Evolutionary conservation across 306 rosid species (phyloP).

Genomic region (Astragalus membranaceus): DNA sequence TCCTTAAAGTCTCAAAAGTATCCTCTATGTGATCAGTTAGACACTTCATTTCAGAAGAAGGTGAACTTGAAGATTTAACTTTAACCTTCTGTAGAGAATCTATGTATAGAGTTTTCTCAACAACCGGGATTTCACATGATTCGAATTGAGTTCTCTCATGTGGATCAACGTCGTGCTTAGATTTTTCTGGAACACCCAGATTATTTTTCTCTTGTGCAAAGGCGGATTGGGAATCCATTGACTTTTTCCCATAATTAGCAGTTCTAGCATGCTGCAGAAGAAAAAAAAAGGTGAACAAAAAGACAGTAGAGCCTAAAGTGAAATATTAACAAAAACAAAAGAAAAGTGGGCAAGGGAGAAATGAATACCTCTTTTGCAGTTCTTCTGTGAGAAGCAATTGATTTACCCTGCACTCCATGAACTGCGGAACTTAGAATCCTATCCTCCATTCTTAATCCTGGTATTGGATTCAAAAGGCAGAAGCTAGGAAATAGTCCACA

Average conservation of each 20-base stretch:
- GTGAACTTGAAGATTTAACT: slow-evolving; percentile 40
- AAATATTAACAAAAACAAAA: neutral
- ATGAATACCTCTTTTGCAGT: slow-evolving; percentile 39
- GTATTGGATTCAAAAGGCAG: slow-evolving; percentile 56
- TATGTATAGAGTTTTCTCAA: slow-evolving; percentile 78
- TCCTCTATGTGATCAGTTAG: slow-evolving; percentile 22
- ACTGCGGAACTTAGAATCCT: slow-evolving; percentile 34
- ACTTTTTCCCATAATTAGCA: slow-evolving; percentile 29
- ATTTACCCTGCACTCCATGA: slow-evolving; percentile 35
- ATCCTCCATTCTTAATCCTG: slow-evolving; percentile 51
- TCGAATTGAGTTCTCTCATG: slow-evolving; percentile 31
- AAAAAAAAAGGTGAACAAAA: slow-evolving; percentile 4
- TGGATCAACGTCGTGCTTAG: slow-evolving; percentile 27
- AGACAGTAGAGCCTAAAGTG: slow-evolving; percentile 10
- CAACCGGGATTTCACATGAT: slow-evolving; percentile 40
- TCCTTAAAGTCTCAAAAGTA: slow-evolving; percentile 24
- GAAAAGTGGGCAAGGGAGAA: neutral
- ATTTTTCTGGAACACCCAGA: slow-evolving; percentile 29
- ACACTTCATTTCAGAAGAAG: slow-evolving; percentile 35
- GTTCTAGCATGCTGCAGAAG: slow-evolving; percentile 39
- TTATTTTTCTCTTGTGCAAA: slow-evolving; percentile 28
- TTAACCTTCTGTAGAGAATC: slow-evolving; percentile 52
- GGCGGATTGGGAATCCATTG: slow-evolving; percentile 23
- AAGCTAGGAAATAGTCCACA: slow-evolving; percentile 62
- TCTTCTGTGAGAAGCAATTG: slow-evolving; percentile 42